These are phyloP conservation scores for Croton laevigatus DNA, from an alignment of 441 rosid species.

Conservation along the genomic window DNA sequence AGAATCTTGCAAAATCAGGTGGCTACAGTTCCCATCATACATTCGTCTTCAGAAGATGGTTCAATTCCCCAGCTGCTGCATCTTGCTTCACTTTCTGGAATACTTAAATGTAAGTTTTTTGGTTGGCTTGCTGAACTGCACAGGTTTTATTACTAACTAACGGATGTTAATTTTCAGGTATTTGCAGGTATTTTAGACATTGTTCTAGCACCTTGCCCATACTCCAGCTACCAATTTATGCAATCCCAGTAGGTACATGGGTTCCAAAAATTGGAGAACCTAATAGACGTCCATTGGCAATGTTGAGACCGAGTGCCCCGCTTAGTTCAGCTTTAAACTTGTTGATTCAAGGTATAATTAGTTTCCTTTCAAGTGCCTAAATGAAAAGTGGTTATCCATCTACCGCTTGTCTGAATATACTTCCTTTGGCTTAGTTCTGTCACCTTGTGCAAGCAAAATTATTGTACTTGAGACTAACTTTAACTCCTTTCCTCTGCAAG, in stretches of 20 bases:
- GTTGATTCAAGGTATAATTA: slow-evolving; percentile 52
- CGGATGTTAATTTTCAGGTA: slow-evolving; percentile 41
- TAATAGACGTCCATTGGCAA: slow-evolving; percentile 47
- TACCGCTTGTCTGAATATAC: background rate
- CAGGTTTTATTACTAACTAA: slow-evolving; percentile 25
- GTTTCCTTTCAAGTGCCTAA: slow-evolving; percentile 4
- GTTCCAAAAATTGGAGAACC: slow-evolving; percentile 58
- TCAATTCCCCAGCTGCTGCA: slow-evolving; percentile 63
- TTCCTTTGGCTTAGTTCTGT: background rate
- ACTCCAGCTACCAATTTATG: slow-evolving; percentile 50
- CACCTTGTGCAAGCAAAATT: background rate
- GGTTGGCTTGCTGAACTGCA: slow-evolving; percentile 9
- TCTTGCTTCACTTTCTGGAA: slow-evolving; percentile 61
- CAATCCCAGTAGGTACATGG: slow-evolving; percentile 57
- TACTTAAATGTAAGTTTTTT: slow-evolving; percentile 51
- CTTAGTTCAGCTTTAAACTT: slow-evolving; percentile 56
- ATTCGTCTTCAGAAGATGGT: slow-evolving; percentile 57
- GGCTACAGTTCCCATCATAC: slow-evolving; percentile 54
- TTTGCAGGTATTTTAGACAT: slow-evolving; percentile 62
- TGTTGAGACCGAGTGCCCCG: slow-evolving; percentile 57
- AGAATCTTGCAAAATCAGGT: slow-evolving; percentile 55
- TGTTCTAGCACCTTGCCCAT: slow-evolving; percentile 50
- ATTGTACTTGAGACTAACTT: background rate
- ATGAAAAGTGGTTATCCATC: background rate
- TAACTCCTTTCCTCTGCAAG: slow-evolving; percentile 2